Base-by-base conservation (phyloP, 1,284 basidiomycete species). In the Coniophora puteana region DNA sequence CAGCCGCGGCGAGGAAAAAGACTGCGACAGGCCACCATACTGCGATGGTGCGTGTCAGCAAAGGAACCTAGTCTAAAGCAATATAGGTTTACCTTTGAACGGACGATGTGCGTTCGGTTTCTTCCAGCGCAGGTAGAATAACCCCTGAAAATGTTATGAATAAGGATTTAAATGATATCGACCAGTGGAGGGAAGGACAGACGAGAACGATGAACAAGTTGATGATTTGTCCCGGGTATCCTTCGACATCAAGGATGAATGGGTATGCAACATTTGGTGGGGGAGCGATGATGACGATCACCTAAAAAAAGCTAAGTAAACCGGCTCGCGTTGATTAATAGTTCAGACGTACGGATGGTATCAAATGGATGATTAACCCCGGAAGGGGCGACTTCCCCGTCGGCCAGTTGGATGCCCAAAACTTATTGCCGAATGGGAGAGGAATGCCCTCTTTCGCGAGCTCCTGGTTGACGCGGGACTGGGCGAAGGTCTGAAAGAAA, bases 11-110 rank as follows among this genome's bases (percentile, higher is more conserved):
- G 3, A 78, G 56, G 65, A 76, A 82, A 51, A 81, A 79, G 1
- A 71, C 52, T 0, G 73, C 76, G 3, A 81, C 44, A 3, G 76
- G 76, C 58, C 62, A 69, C 78, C 78, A 80, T 0, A 79, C 75
- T 78, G 29, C n/a, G 8, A 22, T 2, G 26, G 29, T 8, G 1
- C 7, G 8, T 8, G n/a, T 44, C 17, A 25, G 33, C 36, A 1
- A 8, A 0, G 41, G n/a, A 1, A 27, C 3, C n/a, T 10, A 26
- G 10, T 22, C 11, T 12, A 22, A 3, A 12, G 10, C 29, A 5
- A 13, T 14, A 30, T 11, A 1, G 11, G 20, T 48, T 1, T 34
- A 68, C 77, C 72, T 61, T 75, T 81, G 66, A 80, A 80, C n/a
- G 78, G 76, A 13, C 78, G 62, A 3, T 41, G 50, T 1, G 61